A percentile compares a stretch with the other conserved stretches of the same genome.
These are phyloP conservation scores for Aspergillus carlsbadensis DNA, from an alignment of 495 filamentous ascomycete genomes.

Conservation along the genomic window DNA sequence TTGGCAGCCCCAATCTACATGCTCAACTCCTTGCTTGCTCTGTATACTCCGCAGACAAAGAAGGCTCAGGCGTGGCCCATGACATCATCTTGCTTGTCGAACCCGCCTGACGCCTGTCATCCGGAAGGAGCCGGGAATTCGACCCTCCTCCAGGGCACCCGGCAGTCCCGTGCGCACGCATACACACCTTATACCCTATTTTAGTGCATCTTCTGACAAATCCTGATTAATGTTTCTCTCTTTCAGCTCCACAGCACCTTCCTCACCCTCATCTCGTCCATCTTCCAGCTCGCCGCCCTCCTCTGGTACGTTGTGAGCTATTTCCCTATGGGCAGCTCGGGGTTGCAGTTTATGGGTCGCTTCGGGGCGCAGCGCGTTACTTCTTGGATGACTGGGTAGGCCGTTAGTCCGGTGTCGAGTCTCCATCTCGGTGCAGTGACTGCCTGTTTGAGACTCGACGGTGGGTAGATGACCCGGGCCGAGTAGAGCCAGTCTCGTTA, in stretches of 20 bases:
- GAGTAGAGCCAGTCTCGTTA: too few relatives aligned
- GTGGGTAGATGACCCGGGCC: too few relatives aligned
- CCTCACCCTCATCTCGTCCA: conserved; percentile 78
- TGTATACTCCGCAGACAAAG: not conserved
- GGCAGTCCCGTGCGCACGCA: too few relatives aligned
- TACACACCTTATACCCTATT: not conserved
- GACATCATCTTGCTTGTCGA: conserved; percentile 9
- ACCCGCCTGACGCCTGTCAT: conserved; percentile 6
- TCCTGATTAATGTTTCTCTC: conserved; percentile 13
- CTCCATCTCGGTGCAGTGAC: too few relatives aligned
- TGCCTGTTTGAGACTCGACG: too few relatives aligned
- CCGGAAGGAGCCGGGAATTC: conserved; percentile 3
- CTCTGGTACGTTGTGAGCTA: conserved; percentile 97
- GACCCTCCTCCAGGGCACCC: not conserved
- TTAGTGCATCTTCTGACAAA: not conserved
- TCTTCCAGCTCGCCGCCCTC: conserved; percentile 78
- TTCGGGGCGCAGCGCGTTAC: conserved; percentile 82
- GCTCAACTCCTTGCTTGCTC: not conserved
- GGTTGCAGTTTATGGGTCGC: conserved; percentile 79
- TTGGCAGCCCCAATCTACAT: conserved; percentile 9
- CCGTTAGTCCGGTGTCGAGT: too few relatives aligned
- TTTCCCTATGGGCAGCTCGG: conserved; percentile 94
- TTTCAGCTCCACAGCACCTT: conserved; percentile 71
- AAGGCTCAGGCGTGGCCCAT: conserved; percentile 1
- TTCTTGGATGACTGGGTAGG: conserved; percentile 80